Conservation (phyloP, 306 rosid genomes). For the Vigna unguiculata region DNA sequence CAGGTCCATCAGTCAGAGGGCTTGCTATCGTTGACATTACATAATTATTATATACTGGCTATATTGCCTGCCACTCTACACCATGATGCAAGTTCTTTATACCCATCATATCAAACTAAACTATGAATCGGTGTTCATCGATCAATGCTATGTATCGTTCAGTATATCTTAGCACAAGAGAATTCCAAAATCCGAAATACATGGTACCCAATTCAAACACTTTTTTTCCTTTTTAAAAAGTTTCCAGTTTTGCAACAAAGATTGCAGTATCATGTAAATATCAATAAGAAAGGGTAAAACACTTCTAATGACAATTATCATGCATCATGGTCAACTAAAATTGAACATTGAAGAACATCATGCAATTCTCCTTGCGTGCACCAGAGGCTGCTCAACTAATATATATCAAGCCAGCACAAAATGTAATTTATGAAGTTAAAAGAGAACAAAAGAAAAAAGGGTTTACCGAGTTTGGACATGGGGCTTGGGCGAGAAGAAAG, state of each 20-base stretch:
- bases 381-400: neutral
- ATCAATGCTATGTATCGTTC: neutral
- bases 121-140: neutral
- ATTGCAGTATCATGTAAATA: neutral
- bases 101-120: neutral
- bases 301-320: no score
- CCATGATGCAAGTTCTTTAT: neutral
- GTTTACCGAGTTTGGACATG: constrained; percentile 55
- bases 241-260: neutral
- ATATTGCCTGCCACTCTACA: neutral
- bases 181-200: neutral
- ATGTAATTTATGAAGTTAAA: neutral
- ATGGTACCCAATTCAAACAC: neutral
- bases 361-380: neutral
- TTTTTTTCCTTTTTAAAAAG: neutral
- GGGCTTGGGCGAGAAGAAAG: constrained; percentile 71
- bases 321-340: neutral
- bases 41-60: neutral
- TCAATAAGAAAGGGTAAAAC: neutral
- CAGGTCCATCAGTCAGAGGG: neutral
- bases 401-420: neutral
- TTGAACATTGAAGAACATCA: neutral
- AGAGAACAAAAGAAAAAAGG: neutral
- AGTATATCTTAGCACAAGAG: neutral
- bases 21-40: neutral